Evolutionary conservation across 768 basidiomycete genomes (phyloP), one percentile per base, ranked within the genome.

Genomic region (Ramaria sp.): DNA sequence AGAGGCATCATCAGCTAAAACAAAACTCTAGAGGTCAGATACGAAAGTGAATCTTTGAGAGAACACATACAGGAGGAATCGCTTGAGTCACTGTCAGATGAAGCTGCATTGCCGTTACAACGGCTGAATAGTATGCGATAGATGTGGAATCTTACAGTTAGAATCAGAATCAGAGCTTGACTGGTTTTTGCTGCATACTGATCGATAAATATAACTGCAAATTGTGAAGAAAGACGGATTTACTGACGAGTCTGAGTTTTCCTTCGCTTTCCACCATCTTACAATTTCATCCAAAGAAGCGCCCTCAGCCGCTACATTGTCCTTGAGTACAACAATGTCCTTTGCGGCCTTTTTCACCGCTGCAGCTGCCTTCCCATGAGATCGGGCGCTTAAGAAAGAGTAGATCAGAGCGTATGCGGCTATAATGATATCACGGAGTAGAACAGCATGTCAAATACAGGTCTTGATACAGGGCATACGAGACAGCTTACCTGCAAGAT

Each of bases 351-450:
- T 86, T 69, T 79, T 87, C 48, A 91, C 70, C 0, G 83, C 82
- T 55, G 76, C 71, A 8, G 89, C 89, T 7, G 80, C 85, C 61
- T 88, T 88, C 28, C 65, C 63, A 65, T 90, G 84, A 0, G 77
- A 74, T 45, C 75, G 79, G 62, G 80, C 77, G 56, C 66, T 71
- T 36, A 93, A 73, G 68, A 92, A 93, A 8, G 78, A 70, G 62
- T 89, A 77, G 56, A 93, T 81, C 48, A 89, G 69, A 60, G 79
- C 76, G 71, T 90, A 93, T 3, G 85, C 83, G 22, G 74, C 89
- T 90, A 62, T 30, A 36, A 16, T 44, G 22, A 37, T 12, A 20
- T 36, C 38, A 10, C 22, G 38, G 16, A 25, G 34, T n/a, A 39
- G 3, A 34, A 34, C 7, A 34, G 32, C 13, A 13, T 9, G 32